Conservation (phyloP, 2,329 filamentous ascomycete genomes). For the Thielaviopsis populi region DNA sequence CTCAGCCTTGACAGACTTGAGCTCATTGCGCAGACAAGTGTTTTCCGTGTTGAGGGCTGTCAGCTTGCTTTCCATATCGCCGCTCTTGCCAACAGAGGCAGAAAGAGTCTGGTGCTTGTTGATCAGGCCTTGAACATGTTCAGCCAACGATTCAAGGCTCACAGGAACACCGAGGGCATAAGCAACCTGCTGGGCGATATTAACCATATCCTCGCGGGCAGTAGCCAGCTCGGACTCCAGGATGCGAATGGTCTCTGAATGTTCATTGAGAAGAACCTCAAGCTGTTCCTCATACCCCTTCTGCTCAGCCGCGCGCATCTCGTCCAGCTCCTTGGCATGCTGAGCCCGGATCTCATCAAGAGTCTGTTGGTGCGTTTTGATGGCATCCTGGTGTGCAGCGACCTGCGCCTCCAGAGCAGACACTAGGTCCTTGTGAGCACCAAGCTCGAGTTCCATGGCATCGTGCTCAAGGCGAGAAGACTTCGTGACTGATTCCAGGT, state of each 20-base stretch:
- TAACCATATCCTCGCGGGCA: conserved; percentile 50
- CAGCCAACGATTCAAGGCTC: conserved; percentile 51
- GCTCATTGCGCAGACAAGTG: conserved; percentile 43
- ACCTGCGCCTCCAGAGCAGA: conserved; percentile 43
- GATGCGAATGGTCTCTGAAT: conserved; percentile 38
- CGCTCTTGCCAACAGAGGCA: conserved; percentile 10
- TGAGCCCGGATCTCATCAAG: conserved; percentile 34
- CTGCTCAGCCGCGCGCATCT: conserved; percentile 34
- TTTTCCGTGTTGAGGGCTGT: conserved; percentile 42
- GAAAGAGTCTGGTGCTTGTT: conserved; percentile 36
- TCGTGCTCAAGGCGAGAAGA: conserved; percentile 33
- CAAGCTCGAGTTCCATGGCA: conserved; percentile 43
- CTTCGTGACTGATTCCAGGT: conserved; percentile 58
- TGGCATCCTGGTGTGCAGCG: conserved; percentile 40
- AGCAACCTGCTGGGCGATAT: conserved; percentile 48
- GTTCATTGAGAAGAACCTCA: conserved; percentile 43
- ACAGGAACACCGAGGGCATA: conserved; percentile 46
- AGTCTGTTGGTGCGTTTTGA: conserved; percentile 39
- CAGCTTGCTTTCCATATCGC: conserved; percentile 40
- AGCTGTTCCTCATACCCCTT: conserved; percentile 43
- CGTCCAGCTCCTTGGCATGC: conserved; percentile 36
- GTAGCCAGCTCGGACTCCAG: conserved; percentile 49
- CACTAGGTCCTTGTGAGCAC: conserved; percentile 34
- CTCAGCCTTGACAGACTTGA: conserved; percentile 44
- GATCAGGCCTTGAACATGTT: conserved; percentile 43